These are phyloP conservation scores for Solanum etuberosum DNA, from an alignment of 257 asterid genomes.

Conservation along the genomic window DNA sequence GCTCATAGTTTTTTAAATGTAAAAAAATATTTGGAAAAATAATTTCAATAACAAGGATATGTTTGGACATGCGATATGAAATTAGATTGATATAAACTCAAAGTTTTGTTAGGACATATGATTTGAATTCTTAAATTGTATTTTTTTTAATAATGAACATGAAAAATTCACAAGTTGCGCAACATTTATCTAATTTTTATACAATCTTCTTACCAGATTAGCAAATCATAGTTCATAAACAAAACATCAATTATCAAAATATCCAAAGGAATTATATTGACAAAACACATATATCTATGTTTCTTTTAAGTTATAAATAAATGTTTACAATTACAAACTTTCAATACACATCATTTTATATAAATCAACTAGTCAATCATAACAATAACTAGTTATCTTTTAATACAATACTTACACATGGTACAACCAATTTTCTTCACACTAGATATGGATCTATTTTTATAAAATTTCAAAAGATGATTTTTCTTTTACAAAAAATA, in stretches of 20 bases:
- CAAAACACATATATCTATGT: background rate
- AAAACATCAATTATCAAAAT: background rate
- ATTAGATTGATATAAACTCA: background rate
- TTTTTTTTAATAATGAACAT: background rate
- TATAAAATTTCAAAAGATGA: background rate
- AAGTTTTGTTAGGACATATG: background rate
- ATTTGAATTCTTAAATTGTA: background rate
- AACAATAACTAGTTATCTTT: background rate
- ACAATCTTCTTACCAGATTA: background rate
- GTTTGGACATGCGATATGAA: accelerated
- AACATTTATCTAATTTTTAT: background rate
- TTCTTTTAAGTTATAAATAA: background rate
- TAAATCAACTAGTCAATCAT: too few species aligned
- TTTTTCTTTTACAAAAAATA: too few species aligned
- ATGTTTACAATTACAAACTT: too few species aligned
- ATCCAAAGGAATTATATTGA: background rate
- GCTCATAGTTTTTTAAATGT: background rate
- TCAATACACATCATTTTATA: too few species aligned
- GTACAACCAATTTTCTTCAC: background rate
- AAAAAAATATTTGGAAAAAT: background rate
- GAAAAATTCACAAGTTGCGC: background rate
- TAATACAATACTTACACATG: too few species aligned
- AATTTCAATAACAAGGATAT: too few species aligned
- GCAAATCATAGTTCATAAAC: background rate
- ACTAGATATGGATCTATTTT: too few species aligned